Evolutionary conservation across 169 alveolate species (phyloP), one percentile per base, ranked within the genome.

Genomic region (Theileria parva): DNA sequence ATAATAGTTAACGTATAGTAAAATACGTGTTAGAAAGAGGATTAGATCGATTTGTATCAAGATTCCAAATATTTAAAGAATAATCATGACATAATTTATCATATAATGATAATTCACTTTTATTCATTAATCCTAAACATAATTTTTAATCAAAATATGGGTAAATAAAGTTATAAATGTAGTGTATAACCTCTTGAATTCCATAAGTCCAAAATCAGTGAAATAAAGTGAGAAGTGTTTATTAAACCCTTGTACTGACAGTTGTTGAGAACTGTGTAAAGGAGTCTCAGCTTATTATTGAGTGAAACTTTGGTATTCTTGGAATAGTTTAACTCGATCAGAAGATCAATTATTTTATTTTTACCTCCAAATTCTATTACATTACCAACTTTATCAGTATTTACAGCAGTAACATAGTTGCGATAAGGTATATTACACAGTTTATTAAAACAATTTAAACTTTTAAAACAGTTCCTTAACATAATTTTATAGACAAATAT

Each of bases 161-260:
- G 27, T 21, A 21, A 23, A 17, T 64, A 6, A n/a, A 13, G 48
- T 21, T 3, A 64, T 17, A 37, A 17, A 17, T n/a, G 4, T 37
- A 8, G 0, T 30, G 25, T 23, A 77, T 9, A 19, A 79, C 87
- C 87, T 2, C 60, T 32, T 25, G 73, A 17, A 55, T 70, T 63
- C 87, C 87, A 79, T 19, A 79, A 39, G n/a, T 73, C 75, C 27
- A 79, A 65, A 60, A 71, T 55, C 9, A 79, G 51, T 27, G 25
- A 21, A 17, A n/a, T 23, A 64, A 64, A 4, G 34, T 64, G 57
- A 17, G 53, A 32, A 9, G 72, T 17, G 53, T 32, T 23, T 30
- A 21, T 12, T 15, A 64, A 15, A n/a, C 34, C 72, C 11, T 4
- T 60, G 72, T 64, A 23, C 34, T 64, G 32, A 4, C 53, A 15